Base-by-base conservation (phyloP, 2,329 filamentous ascomycete species). In the Fusarium secorum region DNA sequence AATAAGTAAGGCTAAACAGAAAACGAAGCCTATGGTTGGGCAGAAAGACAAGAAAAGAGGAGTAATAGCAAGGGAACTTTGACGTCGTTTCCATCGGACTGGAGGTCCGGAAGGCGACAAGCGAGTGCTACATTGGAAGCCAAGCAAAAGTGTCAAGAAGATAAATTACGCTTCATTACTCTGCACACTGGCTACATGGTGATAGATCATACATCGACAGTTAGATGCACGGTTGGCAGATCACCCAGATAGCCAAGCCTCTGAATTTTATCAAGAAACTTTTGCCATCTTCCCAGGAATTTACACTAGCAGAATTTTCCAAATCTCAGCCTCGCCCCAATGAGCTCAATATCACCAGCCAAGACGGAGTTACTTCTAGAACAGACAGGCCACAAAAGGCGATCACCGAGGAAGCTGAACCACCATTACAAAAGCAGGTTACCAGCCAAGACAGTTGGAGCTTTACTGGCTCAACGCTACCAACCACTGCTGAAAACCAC, bases 331-430 rank as follows among this genome's bases (percentile, higher is more conserved):
- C 30, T 42, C 7, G 11, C 17, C 18, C 24, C 42, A 36, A 45
- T 60, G n/a, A 48, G 18, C 4, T 8, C 20, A 13, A 41, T 14
- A 32, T 18, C 14, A 28, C 14, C 9, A 39, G 60, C 60, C 60
- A 63, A 63, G 60, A 63, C 55, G 60, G 60, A 32, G 44, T 33
- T 60, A 60, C 26, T 60, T 63, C 60, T 52, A 44, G 55, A 60
- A 60, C 13, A 44, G 45, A 60, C n/a, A 41, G 15, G n/a, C 9
- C 20, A 5, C 9, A 5, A 26, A 38, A 11, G 11, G 8, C 11
- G 13, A 59, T 17, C 44, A 38, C 20, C 59, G 22, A 26, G 4
- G 9, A 54, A 56, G 53, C 30, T 55, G 30, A 33, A 35, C 18
- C 24, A 56, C 30, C 22, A 48, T 48, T 17, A 48, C 39, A 22